phyloP scores from a whole-genome alignment of 305 asterid genomes.

The Withania somnifera region DNA sequence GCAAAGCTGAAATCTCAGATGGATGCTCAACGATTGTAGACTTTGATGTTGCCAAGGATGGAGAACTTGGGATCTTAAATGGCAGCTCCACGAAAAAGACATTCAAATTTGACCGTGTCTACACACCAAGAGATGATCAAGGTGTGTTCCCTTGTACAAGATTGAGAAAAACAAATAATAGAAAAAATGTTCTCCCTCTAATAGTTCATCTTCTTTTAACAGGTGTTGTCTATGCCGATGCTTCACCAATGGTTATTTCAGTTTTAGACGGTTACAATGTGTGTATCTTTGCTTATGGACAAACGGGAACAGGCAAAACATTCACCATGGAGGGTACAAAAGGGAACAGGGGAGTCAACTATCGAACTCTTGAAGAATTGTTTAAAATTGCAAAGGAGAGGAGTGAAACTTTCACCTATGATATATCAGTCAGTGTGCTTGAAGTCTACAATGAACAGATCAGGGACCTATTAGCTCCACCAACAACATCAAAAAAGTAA shows the following conservation, averaged over 20 bases:
- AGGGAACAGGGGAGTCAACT: conserved; percentile 82
- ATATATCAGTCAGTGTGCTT: conserved; percentile 90
- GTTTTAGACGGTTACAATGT: conserved; percentile 96
- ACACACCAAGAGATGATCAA: conserved; percentile 88
- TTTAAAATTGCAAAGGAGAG: conserved; percentile 65
- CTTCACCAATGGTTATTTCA: conserved; percentile 88
- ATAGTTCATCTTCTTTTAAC: conserved; percentile 15
- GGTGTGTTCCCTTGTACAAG: conserved; percentile 39
- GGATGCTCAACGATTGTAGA: conserved; percentile 63
- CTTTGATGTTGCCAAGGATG: conserved; percentile 82
- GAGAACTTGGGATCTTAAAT: conserved; percentile 68
- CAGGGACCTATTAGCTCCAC: conserved; percentile 68
- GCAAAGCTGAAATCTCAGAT: conserved; percentile 52
- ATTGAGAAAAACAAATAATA: neutral
- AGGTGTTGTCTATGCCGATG: conserved; percentile 91
- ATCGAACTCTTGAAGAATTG: conserved; percentile 78
- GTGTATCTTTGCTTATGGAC: conserved; percentile 96
- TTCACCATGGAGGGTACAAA: conserved; percentile 99
- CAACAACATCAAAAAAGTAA: conserved; percentile 71
- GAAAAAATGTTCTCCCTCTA: neutral
- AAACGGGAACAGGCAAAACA: conserved; percentile 97
- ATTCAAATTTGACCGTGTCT: conserved; percentile 82
- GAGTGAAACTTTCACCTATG: conserved; percentile 51
- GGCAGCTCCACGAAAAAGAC: conserved; percentile 51
- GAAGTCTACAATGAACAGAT: conserved; percentile 98